A percentile compares a stretch with the other conserved stretches of the same genome.
phyloP scores from a whole-genome alignment of 2,329 filamentous ascomycete species.

The Aureobasidium subglaciale region DNA sequence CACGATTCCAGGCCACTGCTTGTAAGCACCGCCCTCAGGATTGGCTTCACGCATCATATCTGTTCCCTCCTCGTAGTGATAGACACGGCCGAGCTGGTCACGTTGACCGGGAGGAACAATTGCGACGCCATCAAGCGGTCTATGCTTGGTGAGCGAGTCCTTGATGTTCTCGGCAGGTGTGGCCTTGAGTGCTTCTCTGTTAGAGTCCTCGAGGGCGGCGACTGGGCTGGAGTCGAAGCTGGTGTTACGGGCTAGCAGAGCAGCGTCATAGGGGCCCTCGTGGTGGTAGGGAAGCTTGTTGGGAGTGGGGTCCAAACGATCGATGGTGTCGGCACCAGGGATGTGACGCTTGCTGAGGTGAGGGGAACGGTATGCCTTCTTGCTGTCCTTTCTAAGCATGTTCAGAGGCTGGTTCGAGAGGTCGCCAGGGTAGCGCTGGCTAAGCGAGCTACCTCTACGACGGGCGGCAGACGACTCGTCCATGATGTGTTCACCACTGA shows the following conservation, averaged over 20 bases:
- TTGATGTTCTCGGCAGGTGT: slow-evolving; percentile 71
- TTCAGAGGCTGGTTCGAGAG: slow-evolving; percentile 61
- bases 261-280: slow-evolving; percentile 82
- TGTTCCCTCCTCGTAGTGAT: slow-evolving; percentile 77
- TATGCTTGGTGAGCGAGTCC: slow-evolving; percentile 65
- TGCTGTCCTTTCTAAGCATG: slow-evolving; percentile 55
- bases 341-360: slow-evolving; percentile 61
- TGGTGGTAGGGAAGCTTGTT: slow-evolving; percentile 71
- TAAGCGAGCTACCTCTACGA: slow-evolving; percentile 47
- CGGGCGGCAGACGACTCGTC: slow-evolving; percentile 20
- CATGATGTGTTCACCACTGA: slow-evolving; percentile 14
- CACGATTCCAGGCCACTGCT: slow-evolving; percentile 67
- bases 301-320: slow-evolving; percentile 63
- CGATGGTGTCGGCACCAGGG: slow-evolving; percentile 69
- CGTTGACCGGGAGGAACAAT: slow-evolving; percentile 63
- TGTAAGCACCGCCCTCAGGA: slow-evolving; percentile 65
- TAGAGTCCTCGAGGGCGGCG: slow-evolving; percentile 66
- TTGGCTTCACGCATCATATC: slow-evolving; percentile 73
- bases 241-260: slow-evolving; percentile 65
- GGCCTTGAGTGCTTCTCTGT: slow-evolving; percentile 69
- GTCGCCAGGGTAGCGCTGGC: slow-evolving; percentile 56
- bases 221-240: slow-evolving; percentile 60
- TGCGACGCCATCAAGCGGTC: slow-evolving; percentile 75
- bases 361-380: slow-evolving; percentile 57
- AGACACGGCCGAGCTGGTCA: slow-evolving; percentile 62